Evolutionary conservation across 2,329 filamentous ascomycete genomes (phyloP), one percentile per base, ranked within the genome.

Genomic region (Colletotrichum simmondsii): DNA sequence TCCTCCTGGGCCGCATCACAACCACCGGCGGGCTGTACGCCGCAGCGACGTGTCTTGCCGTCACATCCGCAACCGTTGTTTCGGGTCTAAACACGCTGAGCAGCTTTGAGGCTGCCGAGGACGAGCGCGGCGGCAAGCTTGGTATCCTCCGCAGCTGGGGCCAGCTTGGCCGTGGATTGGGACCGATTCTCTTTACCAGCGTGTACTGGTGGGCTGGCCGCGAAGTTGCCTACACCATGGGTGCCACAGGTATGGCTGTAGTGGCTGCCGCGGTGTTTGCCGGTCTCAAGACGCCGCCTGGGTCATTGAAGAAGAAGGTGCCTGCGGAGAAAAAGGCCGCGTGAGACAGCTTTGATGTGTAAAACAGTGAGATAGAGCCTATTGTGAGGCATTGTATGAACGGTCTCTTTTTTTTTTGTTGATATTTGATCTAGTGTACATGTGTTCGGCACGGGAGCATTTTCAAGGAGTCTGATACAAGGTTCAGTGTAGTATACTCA

Each of bases 171-270:
- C 89, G 97, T 42, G 95, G 95, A 0, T 82, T 97, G 12, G 97
- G 97, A 0, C 97, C 97, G 0, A 82, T 99, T 5, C 84, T 97
- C 46, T 99, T 99, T 80, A 98, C 97, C 74, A 95, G 94, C 61
- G 87, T 99, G 68, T 99, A 99, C 85, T 99, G 97, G 97, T 99
- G 97, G 97, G 95, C 95, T 7, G 97, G 97, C 0, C 88, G 97
- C 59, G 93, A 97, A 79, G 88, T 92, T 12, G 97, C 97, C 2
- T 99, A 98, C 82, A 87, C 87, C 1, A 88, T 95, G 77, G 97
- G 97, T 4, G 93, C 94, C 0, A 87, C 90, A 14, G 95, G 95
- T 5, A 97, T 98, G 86, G 82, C 93, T 5, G 90, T 87, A 1
- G 95, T 98, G 12, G 88, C 89, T 57, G 87, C 87, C 12, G 83